phyloP scores from a whole-genome alignment of 2,329 filamentous ascomycete genomes.

The Coniella lustricola region DNA sequence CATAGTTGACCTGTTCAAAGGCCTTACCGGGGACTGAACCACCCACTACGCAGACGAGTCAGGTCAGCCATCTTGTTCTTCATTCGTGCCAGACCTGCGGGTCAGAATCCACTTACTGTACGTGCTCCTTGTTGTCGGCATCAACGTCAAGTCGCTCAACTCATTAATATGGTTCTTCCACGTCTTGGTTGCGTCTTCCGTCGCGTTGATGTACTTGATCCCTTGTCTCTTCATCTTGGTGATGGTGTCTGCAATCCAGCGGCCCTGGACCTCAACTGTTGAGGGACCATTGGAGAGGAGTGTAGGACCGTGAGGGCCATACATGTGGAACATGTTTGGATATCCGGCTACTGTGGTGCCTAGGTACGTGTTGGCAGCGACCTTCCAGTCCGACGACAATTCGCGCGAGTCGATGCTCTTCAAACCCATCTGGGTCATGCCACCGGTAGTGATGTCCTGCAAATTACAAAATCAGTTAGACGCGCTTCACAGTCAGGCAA shows the following conservation, averaged over 20 bases:
- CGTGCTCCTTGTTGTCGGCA: conserved; percentile 42
- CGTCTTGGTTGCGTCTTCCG: conserved; percentile 33
- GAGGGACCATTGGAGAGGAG: conserved; percentile 50
- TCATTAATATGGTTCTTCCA: conserved; percentile 46
- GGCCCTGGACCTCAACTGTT: conserved; percentile 46
- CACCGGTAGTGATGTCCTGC: conserved; percentile 18
- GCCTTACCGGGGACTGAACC: conserved; percentile 47
- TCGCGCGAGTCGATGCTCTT: conserved; percentile 31
- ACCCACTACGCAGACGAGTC: conserved; percentile 34
- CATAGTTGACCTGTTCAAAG: conserved; percentile 43
- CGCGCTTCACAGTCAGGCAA: too few species aligned
- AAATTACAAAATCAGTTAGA: neutral
- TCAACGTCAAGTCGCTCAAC: conserved; percentile 37
- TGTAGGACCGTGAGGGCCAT: conserved; percentile 51
- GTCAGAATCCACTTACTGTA: conserved; percentile 21
- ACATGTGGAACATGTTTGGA: conserved; percentile 46
- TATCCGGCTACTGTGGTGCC: conserved; percentile 37
- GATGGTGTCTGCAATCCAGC: conserved; percentile 47
- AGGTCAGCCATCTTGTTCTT: conserved; percentile 19
- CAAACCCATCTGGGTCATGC: conserved; percentile 39
- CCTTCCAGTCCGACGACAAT: conserved; percentile 36
- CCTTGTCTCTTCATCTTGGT: conserved; percentile 37
- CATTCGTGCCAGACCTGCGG: neutral
- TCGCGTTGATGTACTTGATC: conserved; percentile 45
- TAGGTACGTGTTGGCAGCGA: conserved; percentile 36